Conservation (phyloP, 495 filamentous ascomycete species). For the Podospora pseudoanserina region DNA sequence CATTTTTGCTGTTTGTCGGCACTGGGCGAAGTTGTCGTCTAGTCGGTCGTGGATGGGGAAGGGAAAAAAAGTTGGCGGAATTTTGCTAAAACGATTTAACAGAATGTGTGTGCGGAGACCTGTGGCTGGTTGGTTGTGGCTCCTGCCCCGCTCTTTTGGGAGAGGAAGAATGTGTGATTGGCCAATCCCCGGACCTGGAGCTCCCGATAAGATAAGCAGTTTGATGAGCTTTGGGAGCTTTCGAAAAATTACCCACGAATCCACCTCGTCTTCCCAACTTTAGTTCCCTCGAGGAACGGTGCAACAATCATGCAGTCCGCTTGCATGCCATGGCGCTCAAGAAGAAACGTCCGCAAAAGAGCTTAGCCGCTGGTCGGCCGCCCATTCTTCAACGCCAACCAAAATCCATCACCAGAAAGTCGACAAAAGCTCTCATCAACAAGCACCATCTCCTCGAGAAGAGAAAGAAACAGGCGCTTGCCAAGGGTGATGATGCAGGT, state of each 20-base stretch:
- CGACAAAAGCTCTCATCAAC: slow-evolving; percentile 76
- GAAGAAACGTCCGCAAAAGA: slow-evolving; percentile 41
- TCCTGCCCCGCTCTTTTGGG: not conserved
- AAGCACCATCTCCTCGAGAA: slow-evolving; percentile 83
- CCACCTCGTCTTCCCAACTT: not conserved
- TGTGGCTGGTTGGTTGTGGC: slow-evolving; percentile 16
- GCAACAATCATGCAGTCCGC: not conserved
- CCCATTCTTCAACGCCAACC: slow-evolving; percentile 46
- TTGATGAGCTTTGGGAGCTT: slow-evolving; percentile 3
- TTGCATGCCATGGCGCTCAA: slow-evolving; percentile 26
- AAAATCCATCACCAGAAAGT: slow-evolving; percentile 69
- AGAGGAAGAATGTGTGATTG: not conserved
- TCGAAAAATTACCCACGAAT: not conserved
- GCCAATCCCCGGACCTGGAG: not conserved
- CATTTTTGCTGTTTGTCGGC: slow-evolving; percentile 60
- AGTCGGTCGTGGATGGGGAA: slow-evolving; percentile 28
- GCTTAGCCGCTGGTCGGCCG: slow-evolving; percentile 68
- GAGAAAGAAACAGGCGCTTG: slow-evolving; percentile 61
- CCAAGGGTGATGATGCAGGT: slow-evolving; percentile 55
- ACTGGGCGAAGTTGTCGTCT: slow-evolving; percentile 29
- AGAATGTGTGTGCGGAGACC: slow-evolving; percentile 27
- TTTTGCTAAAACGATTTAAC: slow-evolving; percentile 14
- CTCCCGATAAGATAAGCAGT: slow-evolving; percentile 5
- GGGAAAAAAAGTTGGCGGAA: slow-evolving; percentile 14
- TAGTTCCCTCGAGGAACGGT: not conserved